Base-by-base conservation (phyloP, 129 eudicot species). In the Flaveria bidentis region DNA sequence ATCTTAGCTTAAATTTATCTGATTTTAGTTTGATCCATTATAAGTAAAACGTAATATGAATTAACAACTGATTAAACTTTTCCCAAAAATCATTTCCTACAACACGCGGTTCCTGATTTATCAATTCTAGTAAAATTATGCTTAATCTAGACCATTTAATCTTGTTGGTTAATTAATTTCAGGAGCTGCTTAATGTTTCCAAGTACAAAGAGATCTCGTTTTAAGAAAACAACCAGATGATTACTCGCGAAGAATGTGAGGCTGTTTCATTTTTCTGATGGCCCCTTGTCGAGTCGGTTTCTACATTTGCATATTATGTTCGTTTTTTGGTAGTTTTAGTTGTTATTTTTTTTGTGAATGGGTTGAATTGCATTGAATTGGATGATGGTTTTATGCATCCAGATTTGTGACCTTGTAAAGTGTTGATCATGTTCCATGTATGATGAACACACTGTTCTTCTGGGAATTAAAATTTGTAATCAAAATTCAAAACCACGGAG, bases 101-200 rank as follows among this genome's bases (percentile, higher is more conserved):
- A 30, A 30, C 36, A 30, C 0, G 41, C 5, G 1, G 15, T 11
- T 14, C 0, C 42, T 10, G 1, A 20, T 7, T 57, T 22, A 6
- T 2, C 6, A 0, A 1, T 9, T 57, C 30, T 57, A 7, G 30
- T 57, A 9, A 57, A 22, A 1, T 26, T 36, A 17, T 42, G 28
- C 9, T n/a, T 6, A 50, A 50, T 51, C 9, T 46, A 20, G 14
- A 17, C 51, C 8, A 0, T 65, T n/a, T 13, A 53, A 67, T 39
- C 42, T 36, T 67, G 49, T 42, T 68, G 9, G 2, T 67, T 71
- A 17, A 20, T 15, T 73, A 25, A 22, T 80, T 80, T 74, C 84
- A 80, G 84, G 84, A 80, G 56, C 71, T 75, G 64, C 75, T 80
- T 13, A 80, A 80, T 67, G 69, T 80, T 52, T 80, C 84, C 71